Conservation (phyloP, 352 stramenopile genomes). For the Hyphochytrium catenoides region DNA sequence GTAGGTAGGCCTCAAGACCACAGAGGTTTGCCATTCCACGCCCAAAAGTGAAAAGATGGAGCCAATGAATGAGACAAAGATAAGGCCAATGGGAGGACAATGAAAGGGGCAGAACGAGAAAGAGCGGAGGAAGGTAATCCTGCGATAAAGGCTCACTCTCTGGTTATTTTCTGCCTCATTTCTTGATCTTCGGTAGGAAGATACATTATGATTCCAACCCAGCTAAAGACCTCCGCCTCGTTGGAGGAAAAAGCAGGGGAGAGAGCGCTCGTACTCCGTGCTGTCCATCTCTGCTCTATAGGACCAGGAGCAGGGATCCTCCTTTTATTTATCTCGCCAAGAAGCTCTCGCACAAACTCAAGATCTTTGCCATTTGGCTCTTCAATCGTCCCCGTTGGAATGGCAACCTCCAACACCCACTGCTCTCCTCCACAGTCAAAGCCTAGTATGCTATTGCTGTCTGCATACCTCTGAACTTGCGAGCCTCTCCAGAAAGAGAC, state of each 20-base stretch:
- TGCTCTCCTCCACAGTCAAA: slow-evolving; percentile 98
- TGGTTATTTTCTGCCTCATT: slow-evolving; percentile 60
- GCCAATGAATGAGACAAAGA: no score
- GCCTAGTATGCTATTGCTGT: slow-evolving; percentile 83
- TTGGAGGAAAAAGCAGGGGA: slow-evolving; percentile 66
- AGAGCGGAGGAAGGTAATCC: no score
- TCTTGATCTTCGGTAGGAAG: slow-evolving; percentile 47
- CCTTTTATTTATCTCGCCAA: slow-evolving; percentile 70
- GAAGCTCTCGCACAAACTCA: slow-evolving; percentile 74
- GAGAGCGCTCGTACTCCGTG: slow-evolving; percentile 66
- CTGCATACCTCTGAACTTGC: slow-evolving; percentile 65
- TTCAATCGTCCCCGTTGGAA: slow-evolving; percentile 40
- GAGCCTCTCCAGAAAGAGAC: slow-evolving; percentile 83
- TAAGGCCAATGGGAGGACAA: no score
- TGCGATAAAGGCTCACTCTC: slow-evolving; percentile 65
- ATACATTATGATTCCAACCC: slow-evolving; percentile 96
- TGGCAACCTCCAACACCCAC: slow-evolving; percentile 89
- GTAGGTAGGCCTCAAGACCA: no score
- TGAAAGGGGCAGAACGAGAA: no score
- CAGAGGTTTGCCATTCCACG: no score
- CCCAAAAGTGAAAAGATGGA: no score
- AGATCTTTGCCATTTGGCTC: slow-evolving; percentile 45
- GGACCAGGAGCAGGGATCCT: slow-evolving; percentile 78
- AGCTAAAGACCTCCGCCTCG: slow-evolving; percentile 54
- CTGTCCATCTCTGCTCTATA: slow-evolving; percentile 95